A percentile compares a stretch with the other conserved stretches of the same genome.
These are phyloP conservation scores for Floccularia luteovirens DNA, from an alignment of 768 basidiomycete genomes.

Conservation along the genomic window DNA sequence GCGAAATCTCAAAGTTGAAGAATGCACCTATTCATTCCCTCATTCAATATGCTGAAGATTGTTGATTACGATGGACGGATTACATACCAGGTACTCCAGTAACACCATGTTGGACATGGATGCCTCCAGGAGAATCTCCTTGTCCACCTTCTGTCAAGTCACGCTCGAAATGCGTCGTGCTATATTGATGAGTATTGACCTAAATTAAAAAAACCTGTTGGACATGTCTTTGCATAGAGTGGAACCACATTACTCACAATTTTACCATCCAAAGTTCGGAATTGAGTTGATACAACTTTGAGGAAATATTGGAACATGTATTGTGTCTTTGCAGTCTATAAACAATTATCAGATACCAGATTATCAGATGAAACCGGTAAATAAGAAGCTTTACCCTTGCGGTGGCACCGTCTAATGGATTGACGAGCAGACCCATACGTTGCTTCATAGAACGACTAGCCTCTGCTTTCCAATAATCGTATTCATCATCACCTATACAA, in stretches of 20 bases:
- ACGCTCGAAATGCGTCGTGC: slow-evolving; percentile 92
- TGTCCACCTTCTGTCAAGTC: slow-evolving; percentile 62
- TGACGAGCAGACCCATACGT: slow-evolving; percentile 61
- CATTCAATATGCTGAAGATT: neutral
- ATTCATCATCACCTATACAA: slow-evolving; percentile 66
- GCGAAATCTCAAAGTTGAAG: slow-evolving; percentile 96
- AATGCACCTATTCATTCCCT: slow-evolving; percentile 49
- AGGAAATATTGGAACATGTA: slow-evolving; percentile 99
- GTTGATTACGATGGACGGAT: neutral
- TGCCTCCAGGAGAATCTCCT: slow-evolving; percentile 52
- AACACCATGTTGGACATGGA: slow-evolving; percentile 69
- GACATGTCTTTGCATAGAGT: slow-evolving; percentile 5
- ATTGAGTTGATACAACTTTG: slow-evolving; percentile 96
- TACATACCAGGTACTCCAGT: slow-evolving; percentile 57
- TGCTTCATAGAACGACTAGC: slow-evolving; percentile 57
- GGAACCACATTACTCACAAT: slow-evolving; percentile 30
- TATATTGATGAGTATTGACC: slow-evolving; percentile 92
- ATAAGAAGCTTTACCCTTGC: slow-evolving; percentile 36
- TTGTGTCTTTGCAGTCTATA: slow-evolving; percentile 65
- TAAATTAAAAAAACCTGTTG: slow-evolving; percentile 16
- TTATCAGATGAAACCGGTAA: neutral
- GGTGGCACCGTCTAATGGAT: slow-evolving; percentile 69
- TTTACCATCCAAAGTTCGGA: slow-evolving; percentile 74
- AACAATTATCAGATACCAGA: slow-evolving; percentile 2
- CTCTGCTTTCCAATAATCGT: slow-evolving; percentile 58